phyloP scores from a whole-genome alignment of 225 moss, liverwort and hornwort genomes.

The Marchantia polymorpha region DNA sequence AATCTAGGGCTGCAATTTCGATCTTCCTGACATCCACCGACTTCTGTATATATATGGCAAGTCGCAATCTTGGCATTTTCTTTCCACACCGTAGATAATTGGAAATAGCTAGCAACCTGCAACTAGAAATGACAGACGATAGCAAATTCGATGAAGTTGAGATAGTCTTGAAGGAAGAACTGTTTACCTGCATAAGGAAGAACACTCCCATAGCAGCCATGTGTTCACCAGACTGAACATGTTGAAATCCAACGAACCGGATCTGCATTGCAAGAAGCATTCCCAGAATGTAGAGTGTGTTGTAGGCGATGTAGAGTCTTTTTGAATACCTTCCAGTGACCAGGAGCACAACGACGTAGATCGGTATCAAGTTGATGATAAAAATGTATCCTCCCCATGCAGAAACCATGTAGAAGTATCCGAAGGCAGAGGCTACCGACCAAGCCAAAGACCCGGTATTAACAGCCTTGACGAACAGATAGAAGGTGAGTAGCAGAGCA shows the following conservation, averaged over 20 bases:
- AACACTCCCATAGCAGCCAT: constrained; percentile 98
- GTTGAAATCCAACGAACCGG: constrained; percentile 95
- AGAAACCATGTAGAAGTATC: constrained; percentile 98
- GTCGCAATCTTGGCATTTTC: neutral
- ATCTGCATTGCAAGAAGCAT: constrained; percentile 99
- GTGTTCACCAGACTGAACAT: constrained; percentile 97
- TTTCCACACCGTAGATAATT: neutral
- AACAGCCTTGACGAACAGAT: constrained; percentile 93
- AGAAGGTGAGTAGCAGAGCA: constrained; percentile 86
- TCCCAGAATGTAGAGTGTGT: constrained; percentile 82
- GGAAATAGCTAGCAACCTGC: neutral
- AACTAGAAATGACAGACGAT: neutral
- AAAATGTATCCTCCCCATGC: constrained; percentile 99
- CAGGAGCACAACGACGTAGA: constrained; percentile 84
- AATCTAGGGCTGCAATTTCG: neutral
- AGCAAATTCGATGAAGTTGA: neutral
- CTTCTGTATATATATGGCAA: neutral
- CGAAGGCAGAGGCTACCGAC: constrained; percentile 87
- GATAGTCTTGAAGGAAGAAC: neutral
- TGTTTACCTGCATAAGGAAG: constrained; percentile 75
- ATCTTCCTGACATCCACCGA: neutral
- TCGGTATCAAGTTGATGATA: constrained; percentile 93
- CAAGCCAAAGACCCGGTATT: constrained; percentile 92
- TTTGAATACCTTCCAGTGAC: constrained; percentile 88
- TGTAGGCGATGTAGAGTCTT: constrained; percentile 86